These are phyloP conservation scores for Lachnellula hyalina DNA, from an alignment of 2,329 filamentous ascomycete genomes.

Conservation along the genomic window DNA sequence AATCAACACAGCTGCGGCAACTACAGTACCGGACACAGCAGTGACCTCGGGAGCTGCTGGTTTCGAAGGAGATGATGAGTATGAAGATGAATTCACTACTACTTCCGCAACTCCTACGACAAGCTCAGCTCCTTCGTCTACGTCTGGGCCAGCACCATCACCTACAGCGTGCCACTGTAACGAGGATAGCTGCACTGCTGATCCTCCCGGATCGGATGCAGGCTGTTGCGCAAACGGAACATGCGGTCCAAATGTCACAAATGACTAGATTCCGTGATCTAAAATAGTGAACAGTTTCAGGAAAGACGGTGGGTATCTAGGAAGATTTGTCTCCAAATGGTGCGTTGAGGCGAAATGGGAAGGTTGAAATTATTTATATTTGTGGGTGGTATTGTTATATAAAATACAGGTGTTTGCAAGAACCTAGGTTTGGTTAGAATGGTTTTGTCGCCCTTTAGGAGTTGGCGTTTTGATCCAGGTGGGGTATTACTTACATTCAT, in stretches of 20 bases:
- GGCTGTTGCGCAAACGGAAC: slow-evolving; percentile 3
- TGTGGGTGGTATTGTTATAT: too few species aligned
- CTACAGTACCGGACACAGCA: background rate
- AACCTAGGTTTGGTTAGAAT: too few species aligned
- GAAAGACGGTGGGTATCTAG: too few species aligned
- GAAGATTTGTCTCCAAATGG: too few species aligned
- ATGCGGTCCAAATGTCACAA: slow-evolving; percentile 4
- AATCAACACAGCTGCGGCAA: background rate
- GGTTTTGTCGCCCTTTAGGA: too few species aligned
- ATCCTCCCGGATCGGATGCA: slow-evolving; percentile 1
- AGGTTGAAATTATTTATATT: too few species aligned
- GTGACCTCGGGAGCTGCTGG: background rate
- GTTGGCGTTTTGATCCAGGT: too few species aligned
- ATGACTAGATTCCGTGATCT: background rate
- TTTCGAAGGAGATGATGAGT: background rate
- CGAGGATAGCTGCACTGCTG: slow-evolving; percentile 1
- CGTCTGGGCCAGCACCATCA: background rate
- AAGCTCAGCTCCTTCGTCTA: background rate
- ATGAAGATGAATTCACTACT: background rate
- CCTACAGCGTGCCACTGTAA: slow-evolving; percentile 1
- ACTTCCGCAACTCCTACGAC: background rate
- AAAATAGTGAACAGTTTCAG: too few species aligned
- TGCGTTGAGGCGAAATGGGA: too few species aligned
- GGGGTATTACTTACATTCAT: too few species aligned
- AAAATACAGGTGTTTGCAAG: too few species aligned